Conservation (phyloP, 768 basidiomycete species). For the Lepiota subincarnata region DNA sequence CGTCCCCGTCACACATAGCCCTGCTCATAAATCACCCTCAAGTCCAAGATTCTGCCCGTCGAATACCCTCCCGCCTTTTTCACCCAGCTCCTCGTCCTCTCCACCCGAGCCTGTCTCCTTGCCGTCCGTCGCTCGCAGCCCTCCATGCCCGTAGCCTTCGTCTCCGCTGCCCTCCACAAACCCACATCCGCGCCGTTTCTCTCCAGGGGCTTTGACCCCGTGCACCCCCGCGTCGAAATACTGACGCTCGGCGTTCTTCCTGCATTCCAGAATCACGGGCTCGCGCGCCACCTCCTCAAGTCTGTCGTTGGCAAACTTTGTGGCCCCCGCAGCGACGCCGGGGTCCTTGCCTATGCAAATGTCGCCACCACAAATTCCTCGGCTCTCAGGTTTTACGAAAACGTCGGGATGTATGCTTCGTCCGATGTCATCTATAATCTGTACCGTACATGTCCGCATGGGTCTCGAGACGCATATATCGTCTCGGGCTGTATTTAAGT, state of each 20-base stretch:
- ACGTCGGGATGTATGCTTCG: slow-evolving; percentile 34
- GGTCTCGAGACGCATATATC: slow-evolving; percentile 39
- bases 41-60: slow-evolving; percentile 36
- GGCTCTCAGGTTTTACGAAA: slow-evolving; percentile 40
- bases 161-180: slow-evolving; percentile 33
- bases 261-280: slow-evolving; percentile 35
- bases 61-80: slow-evolving; percentile 41
- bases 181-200: slow-evolving; percentile 10
- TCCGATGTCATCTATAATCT: slow-evolving; percentile 33
- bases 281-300: slow-evolving; percentile 38
- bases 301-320: slow-evolving; percentile 26
- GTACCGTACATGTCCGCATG: slow-evolving; percentile 31
- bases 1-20: slow-evolving; percentile 9
- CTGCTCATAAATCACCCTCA: slow-evolving; percentile 1
- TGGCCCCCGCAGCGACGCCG: slow-evolving; percentile 20
- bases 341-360: slow-evolving; percentile 36
- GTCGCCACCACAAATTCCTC: slow-evolving; percentile 39
- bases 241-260: slow-evolving; percentile 51
- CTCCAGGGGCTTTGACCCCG: slow-evolving; percentile 15
- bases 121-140: slow-evolving; percentile 28
- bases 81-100: slow-evolving; percentile 41
- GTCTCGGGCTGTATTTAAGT: slow-evolving; percentile 18
- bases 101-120: slow-evolving; percentile 36
- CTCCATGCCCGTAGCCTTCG: slow-evolving; percentile 34
- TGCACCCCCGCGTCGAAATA: slow-evolving; percentile 38